Base-by-base conservation (phyloP, 352 stramenopile species). In the Pythium brachiatum region DNA sequence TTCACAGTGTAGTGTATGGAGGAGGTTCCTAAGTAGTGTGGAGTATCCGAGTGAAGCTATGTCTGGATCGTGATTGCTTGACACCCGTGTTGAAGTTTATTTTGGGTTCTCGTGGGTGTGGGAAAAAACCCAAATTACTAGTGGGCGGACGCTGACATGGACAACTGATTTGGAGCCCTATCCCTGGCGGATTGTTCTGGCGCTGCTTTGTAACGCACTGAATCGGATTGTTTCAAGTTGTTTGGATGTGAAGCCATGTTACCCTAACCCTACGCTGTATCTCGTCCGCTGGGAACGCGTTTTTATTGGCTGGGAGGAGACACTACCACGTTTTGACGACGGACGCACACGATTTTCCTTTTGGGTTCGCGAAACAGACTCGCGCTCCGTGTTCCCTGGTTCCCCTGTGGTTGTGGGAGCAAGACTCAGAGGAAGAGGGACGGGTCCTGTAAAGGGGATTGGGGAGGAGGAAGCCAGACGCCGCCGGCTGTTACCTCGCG, bases 251-350 rank as follows among this genome's bases (percentile, higher is more conserved):
- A 59, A 59, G 32, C 34, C 21, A 25, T 50, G 9, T 21, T 59
- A 7, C 32, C 53, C 53, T 48, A 50, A 23, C 53, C 53, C 53
- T 50, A 47, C 53, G 23, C 36, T 21, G 29, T 20, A 47, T 26
- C 52, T 34, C 36, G 29, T 36, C 51, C 58, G 41, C 38, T 59
- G 16, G 12, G 21, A 5, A 4, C 4, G 13, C 8, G 29, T 41
- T 43, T 8, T 39, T n/a, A 66, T 66, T 66, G 60, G 60, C 39
- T 26, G 52, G 52, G 52, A 66, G 60, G 60, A 43, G 60, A 61
- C 60, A 61, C 60, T 27, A 15, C 39, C 34, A 29, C 60, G 60
- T 66, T 16, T 41, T 18, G 27, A 60, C 60, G 34, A 64, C 57
- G 25, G 29, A 36, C 32, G 9, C n/a, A 31, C 16, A 26, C 6